Percentiles rank a stretch among this genome's conserved stretches.
phyloP scores from a whole-genome alignment of 257 asterid species.

The Haberlea rhodopensis region DNA sequence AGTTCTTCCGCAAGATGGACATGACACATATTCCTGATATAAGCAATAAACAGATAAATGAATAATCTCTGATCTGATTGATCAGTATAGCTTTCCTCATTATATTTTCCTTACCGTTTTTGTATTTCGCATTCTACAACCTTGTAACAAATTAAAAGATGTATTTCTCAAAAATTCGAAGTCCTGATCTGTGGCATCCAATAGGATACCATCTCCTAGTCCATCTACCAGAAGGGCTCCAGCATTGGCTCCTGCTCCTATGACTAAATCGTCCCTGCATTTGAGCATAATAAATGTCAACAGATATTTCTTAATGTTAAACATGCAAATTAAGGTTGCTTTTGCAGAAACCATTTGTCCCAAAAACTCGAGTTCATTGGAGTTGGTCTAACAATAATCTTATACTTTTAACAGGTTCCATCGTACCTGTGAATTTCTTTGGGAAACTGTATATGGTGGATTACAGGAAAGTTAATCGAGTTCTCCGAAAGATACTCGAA shows the following conservation, averaged over 20 bases:
- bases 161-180: slow-evolving; percentile 80
- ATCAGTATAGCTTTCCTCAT: background rate
- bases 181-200: slow-evolving; percentile 88
- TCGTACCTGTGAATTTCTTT: slow-evolving; percentile 69
- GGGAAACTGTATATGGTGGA: slow-evolving; percentile 88
- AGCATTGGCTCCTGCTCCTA: slow-evolving; percentile 84
- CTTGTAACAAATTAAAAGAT: slow-evolving; percentile 92
- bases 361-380: no score
- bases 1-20: slow-evolving; percentile 99
- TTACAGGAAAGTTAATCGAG: slow-evolving; percentile 76
- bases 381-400: no score
- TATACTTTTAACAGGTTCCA: slow-evolving; percentile 2
- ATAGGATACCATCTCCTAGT: slow-evolving; percentile 86
- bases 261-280: slow-evolving; percentile 86
- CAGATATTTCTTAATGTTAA: slow-evolving; percentile 14
- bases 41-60: background rate
- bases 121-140: slow-evolving; percentile 98
- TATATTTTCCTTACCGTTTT: slow-evolving; percentile 63
- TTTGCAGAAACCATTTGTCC: no score
- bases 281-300: slow-evolving; percentile 16
- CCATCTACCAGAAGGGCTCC: slow-evolving; percentile 96
- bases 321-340: slow-evolving; percentile 14
- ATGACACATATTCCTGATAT: slow-evolving; percentile 89
- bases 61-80: slow-evolving; percentile 8
- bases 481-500: slow-evolving; percentile 84